Conservation (phyloP, 2,329 filamentous ascomycete genomes). For the Xylariaceae sp. region DNA sequence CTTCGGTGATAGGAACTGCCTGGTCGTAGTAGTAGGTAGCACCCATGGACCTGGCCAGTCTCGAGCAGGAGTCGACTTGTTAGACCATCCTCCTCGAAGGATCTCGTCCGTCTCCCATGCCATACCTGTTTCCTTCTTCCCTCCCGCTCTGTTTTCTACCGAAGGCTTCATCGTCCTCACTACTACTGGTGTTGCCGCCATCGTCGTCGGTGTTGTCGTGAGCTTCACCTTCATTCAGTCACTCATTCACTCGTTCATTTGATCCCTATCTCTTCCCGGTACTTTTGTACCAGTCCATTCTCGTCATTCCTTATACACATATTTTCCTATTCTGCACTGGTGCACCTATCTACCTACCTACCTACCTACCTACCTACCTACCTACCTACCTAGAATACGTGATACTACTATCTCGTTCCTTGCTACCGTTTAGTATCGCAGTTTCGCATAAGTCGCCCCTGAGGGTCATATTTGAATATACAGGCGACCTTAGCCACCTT, state of each 20-base stretch:
- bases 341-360: not conserved
- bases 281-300: not conserved
- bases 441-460: conserved; percentile 6
- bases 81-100: not conserved
- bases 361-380: too few species aligned
- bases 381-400: not conserved
- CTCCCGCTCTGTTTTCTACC: not conserved
- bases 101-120: not conserved
- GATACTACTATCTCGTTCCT: not conserved
- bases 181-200: not conserved
- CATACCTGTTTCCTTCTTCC: not conserved
- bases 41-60: not conserved
- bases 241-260: conserved; percentile 6
- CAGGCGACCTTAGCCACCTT: not conserved
- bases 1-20: not conserved
- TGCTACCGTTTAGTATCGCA: conserved; percentile 4
- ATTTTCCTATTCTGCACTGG: not conserved
- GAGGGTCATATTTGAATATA: conserved; percentile 7
- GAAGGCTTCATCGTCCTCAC: not conserved
- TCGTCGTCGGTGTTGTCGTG: conserved; percentile 1
- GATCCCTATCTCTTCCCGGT: not conserved
- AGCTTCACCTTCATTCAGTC: conserved; percentile 7
- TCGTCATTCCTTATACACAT: not conserved
- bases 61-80: not conserved
- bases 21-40: not conserved